These are phyloP conservation scores for Amylostereum areolatum DNA, from an alignment of 1,284 basidiomycete species.

Conservation along the genomic window DNA sequence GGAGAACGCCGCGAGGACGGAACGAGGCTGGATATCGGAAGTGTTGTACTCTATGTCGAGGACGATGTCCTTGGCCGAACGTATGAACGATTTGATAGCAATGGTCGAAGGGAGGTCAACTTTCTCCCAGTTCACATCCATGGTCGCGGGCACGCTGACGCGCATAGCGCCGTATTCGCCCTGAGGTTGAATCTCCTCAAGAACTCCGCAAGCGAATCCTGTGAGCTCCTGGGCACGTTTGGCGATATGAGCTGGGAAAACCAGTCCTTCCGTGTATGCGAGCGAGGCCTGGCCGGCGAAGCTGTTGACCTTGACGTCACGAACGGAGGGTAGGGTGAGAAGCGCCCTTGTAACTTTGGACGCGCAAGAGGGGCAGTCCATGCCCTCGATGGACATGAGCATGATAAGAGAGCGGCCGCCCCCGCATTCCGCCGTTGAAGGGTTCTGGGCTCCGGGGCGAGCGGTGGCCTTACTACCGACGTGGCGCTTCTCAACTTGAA, in stretches of 20 bases:
- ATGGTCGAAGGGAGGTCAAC: constrained; percentile 7
- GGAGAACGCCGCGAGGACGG: constrained; percentile 10
- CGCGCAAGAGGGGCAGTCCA: constrained; percentile 16
- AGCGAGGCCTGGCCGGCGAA: constrained; percentile 13
- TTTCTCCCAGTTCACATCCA: neutral
- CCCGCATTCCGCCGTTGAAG: constrained; percentile 4
- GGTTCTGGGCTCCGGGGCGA: neutral
- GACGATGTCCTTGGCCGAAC: neutral
- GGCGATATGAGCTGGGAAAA: constrained; percentile 10
- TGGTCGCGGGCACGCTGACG: constrained; percentile 2
- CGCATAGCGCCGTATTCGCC: constrained; percentile 8
- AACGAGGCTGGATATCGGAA: constrained; percentile 9
- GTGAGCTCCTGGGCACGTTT: constrained; percentile 10
- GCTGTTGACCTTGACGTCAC: constrained; percentile 12
- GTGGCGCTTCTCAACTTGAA: neutral
- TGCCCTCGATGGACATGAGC: constrained; percentile 10
- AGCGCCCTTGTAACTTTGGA: constrained; percentile 10
- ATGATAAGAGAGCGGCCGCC: constrained; percentile 1
- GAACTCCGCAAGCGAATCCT: constrained; percentile 9
- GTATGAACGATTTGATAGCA: constrained; percentile 2
- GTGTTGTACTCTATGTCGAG: constrained; percentile 13
- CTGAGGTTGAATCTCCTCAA: constrained; percentile 4
- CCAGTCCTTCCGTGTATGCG: constrained; percentile 9
- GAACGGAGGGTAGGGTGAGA: constrained; percentile 11
- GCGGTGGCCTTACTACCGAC: neutral